Percentiles rank a stretch among this genome's conserved stretches.
phyloP scores from a whole-genome alignment of 1,139 yeast genomes.

The Taiozyma sp. region DNA sequence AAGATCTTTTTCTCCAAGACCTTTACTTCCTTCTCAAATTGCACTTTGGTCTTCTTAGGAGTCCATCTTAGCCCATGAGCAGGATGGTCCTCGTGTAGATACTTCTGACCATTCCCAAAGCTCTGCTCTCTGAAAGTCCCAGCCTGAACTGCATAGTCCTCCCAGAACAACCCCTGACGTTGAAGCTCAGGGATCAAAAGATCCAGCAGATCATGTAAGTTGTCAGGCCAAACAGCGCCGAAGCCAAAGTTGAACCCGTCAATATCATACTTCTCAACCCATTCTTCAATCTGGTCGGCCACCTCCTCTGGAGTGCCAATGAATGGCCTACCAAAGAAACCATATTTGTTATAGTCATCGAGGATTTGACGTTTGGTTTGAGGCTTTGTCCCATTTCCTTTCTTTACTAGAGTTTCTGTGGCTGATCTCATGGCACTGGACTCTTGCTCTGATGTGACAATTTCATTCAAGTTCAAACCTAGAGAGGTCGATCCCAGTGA shows the following conservation, averaged over 20 bases:
- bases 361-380: constrained; percentile 4
- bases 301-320: constrained; percentile 27
- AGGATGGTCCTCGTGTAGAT: constrained; percentile 25
- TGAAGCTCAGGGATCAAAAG: constrained; percentile 28
- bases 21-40: background rate
- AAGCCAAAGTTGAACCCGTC: constrained; percentile 31
- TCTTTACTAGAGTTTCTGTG: background rate
- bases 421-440: background rate
- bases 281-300: constrained; percentile 27
- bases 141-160: constrained; percentile 25
- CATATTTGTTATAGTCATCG: background rate
- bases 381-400: background rate
- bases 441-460: constrained; percentile 6
- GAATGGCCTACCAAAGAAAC: constrained; percentile 5
- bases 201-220: constrained; percentile 29
- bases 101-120: constrained; percentile 2
- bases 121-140: constrained; percentile 7
- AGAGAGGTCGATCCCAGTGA: constrained; percentile 28
- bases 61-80: constrained; percentile 34
- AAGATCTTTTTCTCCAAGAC: background rate
- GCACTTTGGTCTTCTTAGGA: background rate
- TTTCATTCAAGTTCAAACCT: constrained; percentile 23
- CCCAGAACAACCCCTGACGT: constrained; percentile 26
- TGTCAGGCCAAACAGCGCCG: constrained; percentile 26
- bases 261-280: constrained; percentile 29